phyloP scores from a whole-genome alignment of 2,329 filamentous ascomycete species.

The Botrytis sinoallii region DNA sequence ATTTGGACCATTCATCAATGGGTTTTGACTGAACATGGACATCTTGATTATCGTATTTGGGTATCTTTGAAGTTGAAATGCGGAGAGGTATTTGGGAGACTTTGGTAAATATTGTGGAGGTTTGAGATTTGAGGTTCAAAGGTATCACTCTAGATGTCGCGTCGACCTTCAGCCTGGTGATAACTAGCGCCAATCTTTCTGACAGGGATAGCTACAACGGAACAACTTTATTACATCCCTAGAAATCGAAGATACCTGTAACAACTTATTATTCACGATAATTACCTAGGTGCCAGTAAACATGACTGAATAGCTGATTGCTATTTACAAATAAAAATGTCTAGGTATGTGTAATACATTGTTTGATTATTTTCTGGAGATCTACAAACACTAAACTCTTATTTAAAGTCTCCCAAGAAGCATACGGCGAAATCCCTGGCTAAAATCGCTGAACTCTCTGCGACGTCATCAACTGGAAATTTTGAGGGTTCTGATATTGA shows the following conservation, averaged over 20 bases:
- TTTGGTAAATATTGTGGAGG: slow-evolving; percentile 11
- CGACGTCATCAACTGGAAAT: slow-evolving; percentile 50
- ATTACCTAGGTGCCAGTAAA: background rate
- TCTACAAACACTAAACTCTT: background rate
- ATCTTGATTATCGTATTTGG: slow-evolving; percentile 42
- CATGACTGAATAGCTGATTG: background rate
- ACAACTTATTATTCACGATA: background rate
- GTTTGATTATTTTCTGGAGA: background rate
- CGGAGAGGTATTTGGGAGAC: slow-evolving; percentile 9
- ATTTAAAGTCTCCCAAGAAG: slow-evolving; percentile 44
- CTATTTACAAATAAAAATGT: slow-evolving; percentile 5
- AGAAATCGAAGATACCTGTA: background rate
- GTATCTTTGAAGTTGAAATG: slow-evolving; percentile 9
- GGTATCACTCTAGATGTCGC: slow-evolving; percentile 24
- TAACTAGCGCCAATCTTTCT: slow-evolving; percentile 18
- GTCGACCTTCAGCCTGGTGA: slow-evolving; percentile 31
- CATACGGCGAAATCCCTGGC: slow-evolving; percentile 60
- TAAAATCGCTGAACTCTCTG: slow-evolving; percentile 63
- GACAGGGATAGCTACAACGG: slow-evolving; percentile 32
- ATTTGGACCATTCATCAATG: slow-evolving; percentile 65
- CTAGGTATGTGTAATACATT: slow-evolving; percentile 7
- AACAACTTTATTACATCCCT: background rate
- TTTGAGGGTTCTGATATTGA: slow-evolving; percentile 64
- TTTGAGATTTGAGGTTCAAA: slow-evolving; percentile 20
- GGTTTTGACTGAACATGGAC: slow-evolving; percentile 70